These are phyloP conservation scores for Dactylellina drechsleri DNA, from an alignment of 2,329 filamentous ascomycete genomes.

Conservation along the genomic window DNA sequence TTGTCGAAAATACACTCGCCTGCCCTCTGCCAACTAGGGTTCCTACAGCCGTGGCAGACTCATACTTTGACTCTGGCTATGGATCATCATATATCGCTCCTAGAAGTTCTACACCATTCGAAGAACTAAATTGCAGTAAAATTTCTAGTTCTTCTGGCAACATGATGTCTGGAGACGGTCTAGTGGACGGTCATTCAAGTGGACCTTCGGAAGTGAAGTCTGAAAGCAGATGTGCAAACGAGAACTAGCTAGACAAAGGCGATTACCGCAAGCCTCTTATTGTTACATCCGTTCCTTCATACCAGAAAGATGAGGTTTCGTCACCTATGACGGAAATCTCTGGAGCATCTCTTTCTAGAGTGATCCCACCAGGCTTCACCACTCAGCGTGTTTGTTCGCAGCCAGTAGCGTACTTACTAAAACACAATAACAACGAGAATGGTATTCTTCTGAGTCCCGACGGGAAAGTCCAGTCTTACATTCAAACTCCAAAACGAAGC, in stretches of 20 bases:
- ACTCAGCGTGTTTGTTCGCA: neutral
- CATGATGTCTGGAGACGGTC: too few species aligned
- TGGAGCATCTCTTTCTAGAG: neutral
- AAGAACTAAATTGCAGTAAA: neutral
- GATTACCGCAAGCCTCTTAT: neutral
- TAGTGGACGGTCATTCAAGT: neutral
- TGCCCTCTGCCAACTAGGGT: constrained; percentile 5
- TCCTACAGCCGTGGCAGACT: neutral
- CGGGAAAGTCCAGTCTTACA: constrained; percentile 5
- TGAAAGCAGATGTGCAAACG: neutral
- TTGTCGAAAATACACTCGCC: neutral
- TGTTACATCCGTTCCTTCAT: neutral
- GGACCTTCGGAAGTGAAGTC: neutral
- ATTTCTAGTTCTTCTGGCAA: neutral
- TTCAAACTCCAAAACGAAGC: constrained; percentile 8
- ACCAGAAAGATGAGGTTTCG: neutral
- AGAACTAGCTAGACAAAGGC: neutral
- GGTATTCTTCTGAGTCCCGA: constrained; percentile 7
- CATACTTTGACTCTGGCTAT: constrained; percentile 14
- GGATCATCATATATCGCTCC: neutral
- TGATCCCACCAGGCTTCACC: constrained; percentile 13
- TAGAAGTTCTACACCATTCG: neutral
- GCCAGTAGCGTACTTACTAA: constrained; percentile 26
- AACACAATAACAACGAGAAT: constrained; percentile 10
- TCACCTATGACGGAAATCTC: neutral